phyloP scores from a whole-genome alignment of 805 yeast genomes.

The Candida sphagnicola region DNA sequence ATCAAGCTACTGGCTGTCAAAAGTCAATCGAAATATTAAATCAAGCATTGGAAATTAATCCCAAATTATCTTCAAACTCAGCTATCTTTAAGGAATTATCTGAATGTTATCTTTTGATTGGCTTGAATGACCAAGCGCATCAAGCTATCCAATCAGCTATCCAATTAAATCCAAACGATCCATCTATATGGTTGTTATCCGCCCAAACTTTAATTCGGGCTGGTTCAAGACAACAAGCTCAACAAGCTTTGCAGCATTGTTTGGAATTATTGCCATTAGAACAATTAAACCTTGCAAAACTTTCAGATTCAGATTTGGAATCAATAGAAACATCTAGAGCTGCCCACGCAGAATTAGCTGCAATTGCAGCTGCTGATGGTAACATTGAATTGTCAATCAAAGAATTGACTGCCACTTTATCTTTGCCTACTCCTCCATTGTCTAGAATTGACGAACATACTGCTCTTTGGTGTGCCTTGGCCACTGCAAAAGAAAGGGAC shows the following conservation, averaged over 20 bases:
- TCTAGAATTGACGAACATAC: conserved; percentile 44
- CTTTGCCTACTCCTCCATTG: conserved; percentile 47
- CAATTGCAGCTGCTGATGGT: conserved; percentile 49
- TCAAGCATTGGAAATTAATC: conserved; percentile 32
- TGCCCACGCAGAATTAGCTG: conserved; percentile 54
- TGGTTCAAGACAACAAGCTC: conserved; percentile 43
- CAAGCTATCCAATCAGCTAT: conserved; percentile 43
- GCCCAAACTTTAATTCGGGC: conserved; percentile 47
- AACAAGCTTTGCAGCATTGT: conserved; percentile 43
- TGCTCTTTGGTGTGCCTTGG: conserved; percentile 51
- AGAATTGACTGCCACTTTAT: conserved; percentile 48
- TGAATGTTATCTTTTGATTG: conserved; percentile 45
- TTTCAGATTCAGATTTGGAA: conserved; percentile 20
- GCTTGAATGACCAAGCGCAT: conserved; percentile 51
- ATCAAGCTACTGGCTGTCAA: conserved; percentile 37
- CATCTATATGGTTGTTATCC: conserved; percentile 44
- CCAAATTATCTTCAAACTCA: conserved; percentile 35
- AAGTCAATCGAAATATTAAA: conserved; percentile 38
- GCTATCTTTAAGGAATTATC: conserved; percentile 47
- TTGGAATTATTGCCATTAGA: conserved; percentile 37
- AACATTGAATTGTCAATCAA: conserved; percentile 46
- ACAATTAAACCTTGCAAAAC: background rate
- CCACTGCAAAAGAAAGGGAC: conserved; percentile 48
- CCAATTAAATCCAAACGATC: conserved; percentile 34
- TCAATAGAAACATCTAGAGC: conserved; percentile 48